phyloP scores from a whole-genome alignment of 2,329 filamentous ascomycete genomes.

The Chaetomium sp. region DNA sequence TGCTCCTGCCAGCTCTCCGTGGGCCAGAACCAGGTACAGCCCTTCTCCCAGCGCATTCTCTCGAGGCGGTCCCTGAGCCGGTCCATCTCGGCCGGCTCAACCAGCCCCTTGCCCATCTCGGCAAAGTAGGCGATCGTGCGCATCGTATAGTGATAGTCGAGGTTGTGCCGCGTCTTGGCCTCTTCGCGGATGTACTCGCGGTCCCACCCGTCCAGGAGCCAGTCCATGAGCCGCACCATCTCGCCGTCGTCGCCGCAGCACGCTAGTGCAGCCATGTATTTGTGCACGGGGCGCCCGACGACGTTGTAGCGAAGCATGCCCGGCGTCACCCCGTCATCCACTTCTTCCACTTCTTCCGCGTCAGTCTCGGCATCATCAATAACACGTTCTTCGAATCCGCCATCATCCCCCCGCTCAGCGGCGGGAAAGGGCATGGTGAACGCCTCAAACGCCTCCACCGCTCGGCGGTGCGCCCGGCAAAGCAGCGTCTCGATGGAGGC shows the following conservation, averaged over 20 bases:
- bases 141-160: constrained; percentile 39
- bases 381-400: constrained; percentile 7
- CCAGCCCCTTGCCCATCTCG: constrained; percentile 49
- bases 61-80: constrained; percentile 38
- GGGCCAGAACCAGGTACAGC: constrained; percentile 33
- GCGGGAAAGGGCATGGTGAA: constrained; percentile 36
- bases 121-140: constrained; percentile 46
- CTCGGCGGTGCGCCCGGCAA: constrained; percentile 15
- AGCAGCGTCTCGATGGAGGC: constrained; percentile 16
- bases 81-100: constrained; percentile 40
- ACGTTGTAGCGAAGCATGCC: constrained; percentile 46
- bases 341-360: background rate
- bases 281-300: constrained; percentile 52
- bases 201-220: constrained; percentile 57
- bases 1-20: background rate
- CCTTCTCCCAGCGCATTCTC: constrained; percentile 16
- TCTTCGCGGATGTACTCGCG: constrained; percentile 40
- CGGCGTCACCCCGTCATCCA: background rate
- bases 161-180: constrained; percentile 43
- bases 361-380: background rate
- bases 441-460: constrained; percentile 26
- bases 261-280: constrained; percentile 65
- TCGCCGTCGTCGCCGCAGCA: constrained; percentile 60
- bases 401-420: constrained; percentile 29
- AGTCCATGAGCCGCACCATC: constrained; percentile 59